Percentiles rank a stretch among this genome's conserved stretches.
These are phyloP conservation scores for Calonectria honghensis DNA, from an alignment of 2,329 filamentous ascomycete genomes.

Conservation along the genomic window DNA sequence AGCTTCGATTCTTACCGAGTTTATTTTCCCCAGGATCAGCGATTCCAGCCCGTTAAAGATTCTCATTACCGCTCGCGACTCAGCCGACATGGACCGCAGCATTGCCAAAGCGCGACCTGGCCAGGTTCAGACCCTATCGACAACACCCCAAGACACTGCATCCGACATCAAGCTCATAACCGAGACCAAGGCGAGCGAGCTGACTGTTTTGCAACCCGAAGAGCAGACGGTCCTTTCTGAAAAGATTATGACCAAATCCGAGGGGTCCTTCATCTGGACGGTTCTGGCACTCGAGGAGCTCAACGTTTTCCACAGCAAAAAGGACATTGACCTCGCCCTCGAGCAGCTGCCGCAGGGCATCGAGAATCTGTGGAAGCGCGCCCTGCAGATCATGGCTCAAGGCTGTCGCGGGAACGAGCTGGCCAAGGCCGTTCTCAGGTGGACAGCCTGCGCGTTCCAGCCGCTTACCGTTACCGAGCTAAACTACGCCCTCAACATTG, in stretches of 20 bases:
- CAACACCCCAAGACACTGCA: slow-evolving; percentile 44
- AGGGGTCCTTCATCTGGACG: slow-evolving; percentile 62
- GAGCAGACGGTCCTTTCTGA: slow-evolving; percentile 49
- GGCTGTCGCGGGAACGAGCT: slow-evolving; percentile 54
- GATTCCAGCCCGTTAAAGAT: slow-evolving; percentile 48
- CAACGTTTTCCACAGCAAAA: slow-evolving; percentile 51
- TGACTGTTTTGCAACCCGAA: slow-evolving; percentile 39
- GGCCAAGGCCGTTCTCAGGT: slow-evolving; percentile 60
- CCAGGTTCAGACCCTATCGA: slow-evolving; percentile 33
- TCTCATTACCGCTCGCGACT: slow-evolving; percentile 56
- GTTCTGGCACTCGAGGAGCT: slow-evolving; percentile 59
- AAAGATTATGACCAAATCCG: slow-evolving; percentile 60
- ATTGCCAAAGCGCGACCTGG: slow-evolving; percentile 38
- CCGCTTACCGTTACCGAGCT: slow-evolving; percentile 61
- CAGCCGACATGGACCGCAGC: slow-evolving; percentile 44
- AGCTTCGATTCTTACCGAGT: slow-evolving; percentile 52
- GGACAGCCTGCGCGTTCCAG: slow-evolving; percentile 58
- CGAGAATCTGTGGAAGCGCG: slow-evolving; percentile 59
- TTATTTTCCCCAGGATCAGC: slow-evolving; percentile 54
- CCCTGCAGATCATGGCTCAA: slow-evolving; percentile 57
- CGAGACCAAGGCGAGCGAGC: slow-evolving; percentile 26
- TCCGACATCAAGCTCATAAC: slow-evolving; percentile 44
- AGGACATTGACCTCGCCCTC: slow-evolving; percentile 57
- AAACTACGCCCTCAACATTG: slow-evolving; percentile 57
- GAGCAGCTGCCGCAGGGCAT: slow-evolving; percentile 58